These are phyloP conservation scores for Saccharomyces hybrid DNA, from an alignment of 1,139 yeast species.

Conservation along the genomic window DNA sequence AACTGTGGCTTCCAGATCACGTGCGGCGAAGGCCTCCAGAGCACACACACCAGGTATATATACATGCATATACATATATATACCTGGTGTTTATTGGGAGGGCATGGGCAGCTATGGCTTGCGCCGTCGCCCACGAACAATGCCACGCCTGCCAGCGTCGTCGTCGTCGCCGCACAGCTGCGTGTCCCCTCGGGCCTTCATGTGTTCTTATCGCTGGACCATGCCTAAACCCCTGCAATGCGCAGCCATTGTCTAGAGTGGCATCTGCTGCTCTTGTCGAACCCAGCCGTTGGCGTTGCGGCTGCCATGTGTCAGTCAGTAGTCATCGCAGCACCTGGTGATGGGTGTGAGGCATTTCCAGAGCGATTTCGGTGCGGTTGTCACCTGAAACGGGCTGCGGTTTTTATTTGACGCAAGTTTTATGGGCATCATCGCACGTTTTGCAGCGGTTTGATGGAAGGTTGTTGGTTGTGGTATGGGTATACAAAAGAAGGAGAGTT, in stretches of 20 bases:
- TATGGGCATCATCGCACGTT: background rate
- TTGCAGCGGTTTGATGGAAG: background rate
- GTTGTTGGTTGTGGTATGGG: background rate
- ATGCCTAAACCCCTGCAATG: background rate
- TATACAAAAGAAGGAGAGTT: background rate
- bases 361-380: background rate
- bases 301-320: background rate
- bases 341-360: background rate
- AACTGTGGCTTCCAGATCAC: background rate
- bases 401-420: background rate
- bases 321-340: background rate
- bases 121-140: too few species aligned
- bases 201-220: too few species aligned
- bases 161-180: too few species aligned
- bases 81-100: too few species aligned
- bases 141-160: too few species aligned
- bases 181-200: too few species aligned
- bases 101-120: too few species aligned
- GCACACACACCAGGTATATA: too few species aligned
- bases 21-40: background rate
- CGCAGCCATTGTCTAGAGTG: background rate
- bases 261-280: background rate
- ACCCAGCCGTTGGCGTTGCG: background rate
- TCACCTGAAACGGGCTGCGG: background rate
- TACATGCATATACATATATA: too few species aligned